These are phyloP conservation scores for Cymbopogon flexuosus DNA, from an alignment of 202 grass and related monocot species.

Conservation along the genomic window DNA sequence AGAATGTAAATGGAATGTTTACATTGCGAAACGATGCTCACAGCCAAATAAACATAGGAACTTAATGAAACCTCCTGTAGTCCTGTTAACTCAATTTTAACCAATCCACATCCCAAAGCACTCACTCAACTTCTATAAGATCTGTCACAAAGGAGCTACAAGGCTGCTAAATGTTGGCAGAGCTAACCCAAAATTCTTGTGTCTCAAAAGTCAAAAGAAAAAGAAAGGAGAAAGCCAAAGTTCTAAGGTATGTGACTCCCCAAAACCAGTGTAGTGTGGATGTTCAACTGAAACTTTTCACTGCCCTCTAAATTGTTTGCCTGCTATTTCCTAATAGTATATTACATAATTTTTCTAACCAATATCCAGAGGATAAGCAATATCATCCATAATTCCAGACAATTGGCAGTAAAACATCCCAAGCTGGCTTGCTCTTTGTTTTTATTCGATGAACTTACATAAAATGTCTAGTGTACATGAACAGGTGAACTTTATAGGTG, in stretches of 20 bases:
- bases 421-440: not conserved
- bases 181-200: not conserved
- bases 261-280: not conserved
- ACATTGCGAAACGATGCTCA: not conserved
- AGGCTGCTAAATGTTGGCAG: not conserved
- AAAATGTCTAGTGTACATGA: not conserved
- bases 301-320: not conserved
- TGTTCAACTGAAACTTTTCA: not conserved
- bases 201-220: not conserved
- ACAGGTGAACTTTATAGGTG: not conserved
- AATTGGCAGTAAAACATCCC: not conserved
- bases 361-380: not conserved
- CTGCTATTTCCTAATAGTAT: not conserved
- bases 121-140: not conserved
- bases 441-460: not conserved
- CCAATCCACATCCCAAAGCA: not conserved
- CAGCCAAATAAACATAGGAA: not conserved
- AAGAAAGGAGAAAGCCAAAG: not conserved
- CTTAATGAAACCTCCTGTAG: not conserved
- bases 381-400: not conserved
- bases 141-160: not conserved
- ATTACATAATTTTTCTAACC: not conserved
- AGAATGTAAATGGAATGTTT: not conserved
- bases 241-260: not conserved
- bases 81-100: not conserved